Evolutionary conservation across 371 early-diverging fungal genomes (phyloP).

Genomic region (Fennellomyces sp.): DNA sequence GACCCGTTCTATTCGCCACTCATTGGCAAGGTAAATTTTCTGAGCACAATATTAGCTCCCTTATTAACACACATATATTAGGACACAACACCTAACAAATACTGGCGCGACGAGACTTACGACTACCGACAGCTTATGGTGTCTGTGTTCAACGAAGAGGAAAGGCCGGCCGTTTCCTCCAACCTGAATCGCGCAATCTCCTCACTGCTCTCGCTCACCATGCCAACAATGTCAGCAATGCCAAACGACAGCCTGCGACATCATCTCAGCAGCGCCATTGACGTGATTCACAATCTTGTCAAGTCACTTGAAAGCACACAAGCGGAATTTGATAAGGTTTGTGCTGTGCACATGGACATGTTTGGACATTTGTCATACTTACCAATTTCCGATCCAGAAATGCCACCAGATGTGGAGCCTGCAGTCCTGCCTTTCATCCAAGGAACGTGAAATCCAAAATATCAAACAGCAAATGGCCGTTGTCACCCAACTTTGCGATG

Average conservation of each 20-base stretch:
- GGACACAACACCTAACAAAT: background rate
- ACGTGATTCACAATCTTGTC: slow-evolving; percentile 21
- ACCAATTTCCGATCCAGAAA: slow-evolving; percentile 12
- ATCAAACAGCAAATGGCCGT: slow-evolving; percentile 20
- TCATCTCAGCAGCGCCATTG: slow-evolving; percentile 24
- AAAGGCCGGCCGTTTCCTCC: background rate
- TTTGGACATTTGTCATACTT: background rate
- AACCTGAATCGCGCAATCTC: background rate
- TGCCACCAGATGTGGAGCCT: slow-evolving; percentile 19
- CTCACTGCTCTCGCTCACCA: background rate
- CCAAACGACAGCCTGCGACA: slow-evolving; percentile 16
- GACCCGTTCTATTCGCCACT: slow-evolving; percentile 19
- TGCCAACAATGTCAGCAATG: slow-evolving; percentile 13
- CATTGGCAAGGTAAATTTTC: background rate
- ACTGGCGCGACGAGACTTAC: background rate
- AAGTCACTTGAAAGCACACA: slow-evolving; percentile 13
- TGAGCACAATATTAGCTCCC: background rate
- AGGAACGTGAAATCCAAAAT: slow-evolving; percentile 33
- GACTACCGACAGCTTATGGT: background rate
- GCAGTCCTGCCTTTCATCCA: slow-evolving; percentile 26
- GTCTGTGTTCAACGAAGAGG: background rate
- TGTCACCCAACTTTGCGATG: slow-evolving; percentile 21
- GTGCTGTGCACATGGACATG: background rate
- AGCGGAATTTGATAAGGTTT: slow-evolving; percentile 19
- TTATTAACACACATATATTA: background rate